Conservation (phyloP, 768 basidiomycete species). For the Boletus rufocinnamomeus region DNA sequence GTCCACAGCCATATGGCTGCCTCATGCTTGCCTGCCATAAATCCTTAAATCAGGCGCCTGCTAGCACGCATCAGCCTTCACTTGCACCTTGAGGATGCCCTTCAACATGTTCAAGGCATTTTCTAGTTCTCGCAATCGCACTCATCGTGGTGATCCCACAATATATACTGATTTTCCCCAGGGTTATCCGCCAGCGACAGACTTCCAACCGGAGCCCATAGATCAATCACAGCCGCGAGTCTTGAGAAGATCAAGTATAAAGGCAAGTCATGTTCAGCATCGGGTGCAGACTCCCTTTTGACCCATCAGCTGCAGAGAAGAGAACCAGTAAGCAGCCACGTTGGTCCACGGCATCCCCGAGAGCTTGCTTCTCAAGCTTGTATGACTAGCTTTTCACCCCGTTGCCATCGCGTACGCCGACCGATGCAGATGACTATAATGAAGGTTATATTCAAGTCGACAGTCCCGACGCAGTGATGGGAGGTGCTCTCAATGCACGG, state of each 20-base stretch:
- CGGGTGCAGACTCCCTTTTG: slow-evolving; percentile 5
- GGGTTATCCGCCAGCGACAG: slow-evolving; percentile 30
- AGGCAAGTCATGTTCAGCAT: slow-evolving; percentile 20
- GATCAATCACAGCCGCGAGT: slow-evolving; percentile 26
- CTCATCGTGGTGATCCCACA: slow-evolving; percentile 27
- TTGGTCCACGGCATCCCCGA: neutral
- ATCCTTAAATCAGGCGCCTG: slow-evolving; percentile 19
- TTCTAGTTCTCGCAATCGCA: slow-evolving; percentile 35
- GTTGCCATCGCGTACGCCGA: slow-evolving; percentile 35
- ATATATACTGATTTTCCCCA: slow-evolving; percentile 31
- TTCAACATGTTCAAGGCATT: slow-evolving; percentile 42
- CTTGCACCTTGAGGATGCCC: slow-evolving; percentile 33
- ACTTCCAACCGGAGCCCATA: slow-evolving; percentile 26
- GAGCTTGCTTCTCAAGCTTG: slow-evolving; percentile 11
- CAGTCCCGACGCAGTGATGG: slow-evolving; percentile 34
- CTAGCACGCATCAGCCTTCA: slow-evolving; percentile 11
- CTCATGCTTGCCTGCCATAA: slow-evolving; percentile 35
- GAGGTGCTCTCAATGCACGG: slow-evolving; percentile 35
- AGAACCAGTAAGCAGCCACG: slow-evolving; percentile 30
- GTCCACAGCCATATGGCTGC: slow-evolving; percentile 37
- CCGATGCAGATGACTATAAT: slow-evolving; percentile 34
- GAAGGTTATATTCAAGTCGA: slow-evolving; percentile 36
- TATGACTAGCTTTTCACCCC: slow-evolving; percentile 33
- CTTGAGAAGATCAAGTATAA: slow-evolving; percentile 31
- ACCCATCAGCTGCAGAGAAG: slow-evolving; percentile 29